Evolutionary conservation across 2,329 filamentous ascomycete species (phyloP).

Genomic region (Colletotrichum godetiae): DNA sequence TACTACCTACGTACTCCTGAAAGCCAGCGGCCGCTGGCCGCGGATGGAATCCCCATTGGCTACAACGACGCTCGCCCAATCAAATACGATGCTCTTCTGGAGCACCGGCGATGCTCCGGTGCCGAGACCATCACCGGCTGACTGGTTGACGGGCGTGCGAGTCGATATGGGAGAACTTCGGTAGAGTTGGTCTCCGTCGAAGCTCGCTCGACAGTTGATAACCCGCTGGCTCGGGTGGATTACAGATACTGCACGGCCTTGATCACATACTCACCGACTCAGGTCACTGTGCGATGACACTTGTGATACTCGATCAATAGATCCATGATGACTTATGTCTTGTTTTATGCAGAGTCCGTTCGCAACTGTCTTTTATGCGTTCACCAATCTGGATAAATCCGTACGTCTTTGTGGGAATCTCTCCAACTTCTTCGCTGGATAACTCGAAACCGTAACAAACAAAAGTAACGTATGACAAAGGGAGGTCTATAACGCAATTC

Average conservation of each 20-base stretch:
- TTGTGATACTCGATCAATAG: background rate
- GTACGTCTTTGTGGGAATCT: background rate
- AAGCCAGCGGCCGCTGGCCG: background rate
- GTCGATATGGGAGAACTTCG: background rate
- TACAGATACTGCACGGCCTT: background rate
- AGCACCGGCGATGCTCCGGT: background rate
- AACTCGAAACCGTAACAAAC: background rate
- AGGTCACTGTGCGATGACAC: background rate
- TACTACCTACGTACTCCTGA: background rate
- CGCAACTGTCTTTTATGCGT: background rate
- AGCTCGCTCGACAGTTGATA: background rate
- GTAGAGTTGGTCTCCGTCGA: background rate
- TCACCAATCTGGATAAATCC: background rate
- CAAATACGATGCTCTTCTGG: background rate
- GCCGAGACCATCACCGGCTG: background rate
- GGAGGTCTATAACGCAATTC: conserved; percentile 13
- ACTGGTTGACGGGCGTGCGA: background rate
- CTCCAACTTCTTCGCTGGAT: background rate
- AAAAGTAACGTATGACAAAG: background rate
- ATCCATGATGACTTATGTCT: background rate
- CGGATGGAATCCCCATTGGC: background rate
- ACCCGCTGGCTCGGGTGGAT: background rate
- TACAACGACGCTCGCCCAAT: background rate
- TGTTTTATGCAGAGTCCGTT: background rate
- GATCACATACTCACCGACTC: background rate